Percentiles rank a stretch among this genome's conserved stretches.
phyloP scores from a whole-genome alignment of 805 yeast genomes.

The Lipomyces mesembrius region DNA sequence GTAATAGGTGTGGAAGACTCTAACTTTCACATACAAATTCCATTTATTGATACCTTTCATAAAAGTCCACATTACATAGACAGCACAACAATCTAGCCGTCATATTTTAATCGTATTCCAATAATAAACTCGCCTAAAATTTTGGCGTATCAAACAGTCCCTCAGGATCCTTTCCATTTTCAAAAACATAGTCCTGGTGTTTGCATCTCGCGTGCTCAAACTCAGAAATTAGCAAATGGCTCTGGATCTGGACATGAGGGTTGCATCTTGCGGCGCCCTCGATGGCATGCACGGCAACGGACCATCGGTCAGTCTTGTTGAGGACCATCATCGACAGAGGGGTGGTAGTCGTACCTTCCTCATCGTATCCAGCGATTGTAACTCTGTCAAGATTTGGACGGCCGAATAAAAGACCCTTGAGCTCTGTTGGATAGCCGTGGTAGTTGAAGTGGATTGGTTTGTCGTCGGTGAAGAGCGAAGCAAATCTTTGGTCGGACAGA shows the following conservation, averaged over 20 bases:
- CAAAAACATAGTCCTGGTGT: constrained; percentile 34
- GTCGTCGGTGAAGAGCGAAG: constrained; percentile 34
- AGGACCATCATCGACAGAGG: constrained; percentile 38
- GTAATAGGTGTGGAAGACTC: too few relatives aligned
- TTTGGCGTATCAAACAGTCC: constrained; percentile 35
- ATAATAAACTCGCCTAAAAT: constrained; percentile 16
- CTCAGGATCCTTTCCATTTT: constrained; percentile 33
- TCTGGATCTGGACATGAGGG: constrained; percentile 24
- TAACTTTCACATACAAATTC: too few relatives aligned
- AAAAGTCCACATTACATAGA: not conserved
- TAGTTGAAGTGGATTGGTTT: constrained; percentile 37
- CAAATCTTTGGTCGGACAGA: constrained; percentile 26
- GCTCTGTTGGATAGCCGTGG: constrained; percentile 38
- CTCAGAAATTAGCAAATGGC: constrained; percentile 27
- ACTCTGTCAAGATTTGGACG: constrained; percentile 31
- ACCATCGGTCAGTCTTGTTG: constrained; percentile 35
- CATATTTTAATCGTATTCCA: not conserved
- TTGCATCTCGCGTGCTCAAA: constrained; percentile 28
- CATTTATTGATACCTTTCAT: not conserved
- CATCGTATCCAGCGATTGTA: constrained; percentile 35
- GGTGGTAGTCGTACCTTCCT: constrained; percentile 39
- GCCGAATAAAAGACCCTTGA: constrained; percentile 36
- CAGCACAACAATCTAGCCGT: not conserved
- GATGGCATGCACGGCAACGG: constrained; percentile 33
- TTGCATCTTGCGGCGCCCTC: constrained; percentile 31